Base-by-base conservation (phyloP, 768 basidiomycete genomes). In the Rossbeevera mucosa region DNA sequence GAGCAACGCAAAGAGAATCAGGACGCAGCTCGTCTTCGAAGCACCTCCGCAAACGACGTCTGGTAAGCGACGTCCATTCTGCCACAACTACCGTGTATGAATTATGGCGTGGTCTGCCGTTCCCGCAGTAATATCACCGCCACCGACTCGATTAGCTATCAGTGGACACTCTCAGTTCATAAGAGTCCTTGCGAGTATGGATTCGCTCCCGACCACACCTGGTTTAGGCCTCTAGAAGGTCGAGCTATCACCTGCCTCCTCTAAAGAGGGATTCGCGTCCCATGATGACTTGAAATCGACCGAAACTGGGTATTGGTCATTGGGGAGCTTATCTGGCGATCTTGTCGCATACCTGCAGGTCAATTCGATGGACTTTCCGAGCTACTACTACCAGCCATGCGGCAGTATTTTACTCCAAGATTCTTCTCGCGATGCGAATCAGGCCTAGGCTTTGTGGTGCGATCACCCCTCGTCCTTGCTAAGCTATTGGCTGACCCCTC, bases 1-100 rank as follows among this genome's bases (percentile, higher is more conserved):
- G 69, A 9, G 63, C 40, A 30, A 47, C 21, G 8, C 38, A 77
- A n/a, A n/a, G 76, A 84, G 84, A 0, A 78, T 86, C 22, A 80
- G 85, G 26, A 85, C 81, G 0, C 71, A 67, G 48, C 79, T 86
- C 64, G 81, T 75, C 0, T 54, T 86, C 24, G 76, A 75, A 56
- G 71, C 79, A 0, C 74, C 74, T 61, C 59, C 56, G 40, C 62
- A 61, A 44, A 54, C 62, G n/a, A 36, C 36, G 8, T 18, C 41
- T 59, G 58, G 59, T 56, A 61, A 59, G 62, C 12, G 25, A 41
- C 3, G 36, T 38, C 33, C 33, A n/a, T 8, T 50, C 46, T 28
- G 26, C 45, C 43, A 49, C 50, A 43, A 24, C 41, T 50, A 4
- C 38, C 25, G 9, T 57, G 54, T 31, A 25, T 28, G 21, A n/a